Base-by-base conservation (phyloP, 306 rosid genomes). In the Quercus mongolica region DNA sequence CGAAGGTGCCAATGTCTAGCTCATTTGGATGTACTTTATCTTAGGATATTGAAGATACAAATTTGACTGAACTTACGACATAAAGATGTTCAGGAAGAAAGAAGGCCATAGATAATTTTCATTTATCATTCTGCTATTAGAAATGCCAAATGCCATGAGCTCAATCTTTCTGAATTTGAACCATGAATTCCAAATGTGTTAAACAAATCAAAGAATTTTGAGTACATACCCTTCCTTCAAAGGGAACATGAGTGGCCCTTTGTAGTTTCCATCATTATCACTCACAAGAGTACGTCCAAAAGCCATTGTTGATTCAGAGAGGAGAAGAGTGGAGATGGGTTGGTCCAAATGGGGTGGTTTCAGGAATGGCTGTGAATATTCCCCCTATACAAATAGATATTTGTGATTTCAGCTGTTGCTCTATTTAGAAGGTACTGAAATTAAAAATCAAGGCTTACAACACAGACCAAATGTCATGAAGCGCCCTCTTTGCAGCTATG, bases 331-430 rank as follows among this genome's bases (percentile, higher is more conserved):
- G 76, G 96, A 88, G 75, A 96, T 82, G 28, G 99, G 99, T 80
- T 96, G 99, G 52, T 96, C 99, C 91, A 96, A 85, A 82, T 96
- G 99, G 8, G 99, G 99, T 71, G 99, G 99, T 85, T 96, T 96
- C 78, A 86, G 87, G 89, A 96, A 96, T 82, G 99, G 99, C 86
- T 96, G 99, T 67, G 99, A 93, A 78, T 89, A 85, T 81, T 96
- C 99, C 44, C 90, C 99, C 98, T 93, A 71, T 76, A 79, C 57
- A 74, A 49, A 79, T 67, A 80, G 68, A 59, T 10, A n/a, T 41
- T 64, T 4, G 10, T 75, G 26, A 71, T 55, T 77, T 49, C 10
- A 54, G 20, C 30, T 38, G 49, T 68, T 62, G 72, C 28, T 74
- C 69, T 4, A 21, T 19, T 20, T 23, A 5, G 75, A 6, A 30